Evolutionary conservation across 2,329 filamentous ascomycete genomes (phyloP).

Genomic region (Colletotrichum tamarilloi): DNA sequence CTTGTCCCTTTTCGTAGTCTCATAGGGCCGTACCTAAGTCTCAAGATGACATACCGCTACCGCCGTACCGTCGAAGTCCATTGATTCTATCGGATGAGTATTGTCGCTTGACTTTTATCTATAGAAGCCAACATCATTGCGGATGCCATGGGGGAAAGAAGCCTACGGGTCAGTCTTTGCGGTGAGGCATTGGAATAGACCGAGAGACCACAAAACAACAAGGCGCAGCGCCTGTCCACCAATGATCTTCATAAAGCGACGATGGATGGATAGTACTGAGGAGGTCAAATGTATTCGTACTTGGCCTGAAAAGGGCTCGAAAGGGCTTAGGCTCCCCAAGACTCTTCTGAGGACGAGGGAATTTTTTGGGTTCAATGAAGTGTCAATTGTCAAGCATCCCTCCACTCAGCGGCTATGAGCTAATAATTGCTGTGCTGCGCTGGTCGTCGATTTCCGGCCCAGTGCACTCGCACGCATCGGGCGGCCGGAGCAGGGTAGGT

Average conservation of each 20-base stretch:
- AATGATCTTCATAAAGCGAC: background rate
- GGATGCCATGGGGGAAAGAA: background rate
- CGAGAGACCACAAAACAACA: background rate
- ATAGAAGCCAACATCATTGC: background rate
- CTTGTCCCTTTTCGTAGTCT: slow-evolving; percentile 13
- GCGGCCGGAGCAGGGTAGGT: slow-evolving; percentile 12
- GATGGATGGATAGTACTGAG: background rate
- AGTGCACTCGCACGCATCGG: slow-evolving; percentile 19
- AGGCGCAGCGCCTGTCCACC: background rate
- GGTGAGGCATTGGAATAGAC: background rate
- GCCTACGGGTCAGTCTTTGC: background rate
- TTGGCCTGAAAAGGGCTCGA: background rate
- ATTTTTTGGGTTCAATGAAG: background rate
- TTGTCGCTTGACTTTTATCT: background rate
- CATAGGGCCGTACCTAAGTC: background rate
- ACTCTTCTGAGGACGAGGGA: background rate
- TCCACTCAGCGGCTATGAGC: slow-evolving; percentile 11
- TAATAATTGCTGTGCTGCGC: slow-evolving; percentile 16
- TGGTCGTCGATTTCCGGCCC: slow-evolving; percentile 21
- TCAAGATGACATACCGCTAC: background rate
- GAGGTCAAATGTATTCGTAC: background rate
- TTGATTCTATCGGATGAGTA: background rate
- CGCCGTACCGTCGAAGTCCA: background rate
- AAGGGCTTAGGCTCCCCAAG: slow-evolving; percentile 7
- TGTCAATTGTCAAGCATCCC: slow-evolving; percentile 4